Percentiles rank a stretch among this genome's conserved stretches.
phyloP scores from a whole-genome alignment of 2,329 filamentous ascomycete genomes.

The Colletotrichum lini region DNA sequence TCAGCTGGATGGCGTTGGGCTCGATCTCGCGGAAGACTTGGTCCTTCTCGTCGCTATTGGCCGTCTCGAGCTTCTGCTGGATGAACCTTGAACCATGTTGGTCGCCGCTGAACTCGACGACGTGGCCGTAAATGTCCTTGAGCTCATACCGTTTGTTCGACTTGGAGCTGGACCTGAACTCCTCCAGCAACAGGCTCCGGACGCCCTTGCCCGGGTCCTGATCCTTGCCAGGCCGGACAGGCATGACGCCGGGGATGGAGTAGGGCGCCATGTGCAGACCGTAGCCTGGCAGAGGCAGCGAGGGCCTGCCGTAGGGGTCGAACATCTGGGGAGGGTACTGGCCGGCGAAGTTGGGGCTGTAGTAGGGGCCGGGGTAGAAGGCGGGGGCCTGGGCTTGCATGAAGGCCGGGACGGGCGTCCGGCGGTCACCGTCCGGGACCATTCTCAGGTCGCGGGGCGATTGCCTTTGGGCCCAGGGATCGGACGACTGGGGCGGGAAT shows the following conservation, averaged over 20 bases:
- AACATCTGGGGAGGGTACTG: slow-evolving; percentile 53
- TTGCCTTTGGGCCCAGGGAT: slow-evolving; percentile 56
- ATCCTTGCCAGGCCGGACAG: slow-evolving; percentile 62
- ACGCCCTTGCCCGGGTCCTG: slow-evolving; percentile 72
- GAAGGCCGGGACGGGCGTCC: slow-evolving; percentile 52
- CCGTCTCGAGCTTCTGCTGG: slow-evolving; percentile 90
- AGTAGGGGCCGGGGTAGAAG: slow-evolving; percentile 54
- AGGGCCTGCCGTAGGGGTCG: slow-evolving; percentile 51
- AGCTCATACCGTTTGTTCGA: slow-evolving; percentile 83
- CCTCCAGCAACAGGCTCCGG: slow-evolving; percentile 81
- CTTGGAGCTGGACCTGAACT: slow-evolving; percentile 83
- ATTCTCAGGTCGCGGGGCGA: slow-evolving; percentile 53
- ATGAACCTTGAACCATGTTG: slow-evolving; percentile 97
- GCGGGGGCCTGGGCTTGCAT: slow-evolving; percentile 47
- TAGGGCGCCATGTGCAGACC: slow-evolving; percentile 52
- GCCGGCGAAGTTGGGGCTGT: slow-evolving; percentile 52
- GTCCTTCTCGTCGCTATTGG: slow-evolving; percentile 96
- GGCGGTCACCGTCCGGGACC: slow-evolving; percentile 56
- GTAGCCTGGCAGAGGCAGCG: slow-evolving; percentile 47
- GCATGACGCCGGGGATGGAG: slow-evolving; percentile 47
- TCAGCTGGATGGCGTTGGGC: slow-evolving; percentile 86
- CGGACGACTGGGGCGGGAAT: slow-evolving; percentile 49
- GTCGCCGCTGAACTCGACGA: slow-evolving; percentile 96
- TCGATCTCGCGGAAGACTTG: slow-evolving; percentile 90
- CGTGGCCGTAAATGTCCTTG: slow-evolving; percentile 87